phyloP scores from a whole-genome alignment of 257 asterid species.

The Solanum chmielewskii region DNA sequence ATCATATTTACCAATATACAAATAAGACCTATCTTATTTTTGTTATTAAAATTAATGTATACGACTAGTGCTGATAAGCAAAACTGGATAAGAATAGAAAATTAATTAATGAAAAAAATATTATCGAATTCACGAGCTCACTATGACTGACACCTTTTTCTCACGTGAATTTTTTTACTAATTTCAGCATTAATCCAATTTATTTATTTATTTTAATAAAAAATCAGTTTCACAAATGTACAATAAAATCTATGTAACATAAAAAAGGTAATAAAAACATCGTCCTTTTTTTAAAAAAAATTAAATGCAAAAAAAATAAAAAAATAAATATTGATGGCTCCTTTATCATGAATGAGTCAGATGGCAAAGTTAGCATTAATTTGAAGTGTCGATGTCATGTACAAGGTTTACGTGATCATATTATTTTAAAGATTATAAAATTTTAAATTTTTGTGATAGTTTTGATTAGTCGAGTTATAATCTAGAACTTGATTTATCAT shows the following conservation, averaged over 20 bases:
- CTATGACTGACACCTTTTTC: not conserved
- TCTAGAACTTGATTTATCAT: too few relatives aligned
- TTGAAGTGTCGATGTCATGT: not conserved
- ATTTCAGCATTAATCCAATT: not conserved
- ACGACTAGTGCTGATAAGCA: not conserved
- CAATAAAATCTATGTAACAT: not conserved
- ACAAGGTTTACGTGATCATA: not conserved
- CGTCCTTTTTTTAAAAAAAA: not conserved
- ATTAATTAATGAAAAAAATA: not conserved
- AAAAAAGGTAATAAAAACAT: not conserved
- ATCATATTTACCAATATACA: not conserved
- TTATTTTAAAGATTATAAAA: not conserved
- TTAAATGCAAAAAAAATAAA: not conserved
- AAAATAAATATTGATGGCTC: not conserved
- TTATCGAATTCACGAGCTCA: slow-evolving; percentile 6
- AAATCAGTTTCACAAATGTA: not conserved
- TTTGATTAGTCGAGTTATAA: too few relatives aligned
- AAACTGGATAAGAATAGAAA: not conserved
- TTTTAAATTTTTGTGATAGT: too few relatives aligned
- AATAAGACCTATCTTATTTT: not conserved
- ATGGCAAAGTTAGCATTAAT: not conserved
- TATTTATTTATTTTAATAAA: not conserved
- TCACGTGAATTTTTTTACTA: slow-evolving; percentile 3
- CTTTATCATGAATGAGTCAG: not conserved
- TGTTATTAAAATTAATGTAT: not conserved